Conservation (phyloP, 2,329 filamentous ascomycete species). For the Botrytis paeoniae region DNA sequence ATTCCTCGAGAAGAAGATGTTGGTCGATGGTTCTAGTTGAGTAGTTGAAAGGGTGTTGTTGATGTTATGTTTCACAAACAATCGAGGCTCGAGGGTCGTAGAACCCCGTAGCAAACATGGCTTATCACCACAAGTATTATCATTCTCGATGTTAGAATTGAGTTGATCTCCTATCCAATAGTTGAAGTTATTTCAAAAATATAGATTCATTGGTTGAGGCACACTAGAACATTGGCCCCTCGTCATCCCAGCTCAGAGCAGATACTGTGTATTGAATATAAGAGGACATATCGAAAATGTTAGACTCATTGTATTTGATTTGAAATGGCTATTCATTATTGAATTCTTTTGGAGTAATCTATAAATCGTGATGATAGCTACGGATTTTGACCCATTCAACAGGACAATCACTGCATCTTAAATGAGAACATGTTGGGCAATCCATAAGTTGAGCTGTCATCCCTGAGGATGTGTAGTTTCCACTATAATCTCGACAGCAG, state of each 20-base stretch:
- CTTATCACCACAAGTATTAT: not conserved
- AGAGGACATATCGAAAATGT: not conserved
- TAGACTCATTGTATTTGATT: too few species aligned
- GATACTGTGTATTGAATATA: not conserved
- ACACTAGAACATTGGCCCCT: not conserved
- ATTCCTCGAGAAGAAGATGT: not conserved
- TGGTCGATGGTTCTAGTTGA: not conserved
- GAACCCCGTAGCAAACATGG: not conserved
- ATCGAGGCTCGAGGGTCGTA: not conserved
- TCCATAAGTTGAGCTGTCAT: accelerated
- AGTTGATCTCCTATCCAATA: not conserved
- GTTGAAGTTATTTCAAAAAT: not conserved
- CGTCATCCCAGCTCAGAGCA: not conserved
- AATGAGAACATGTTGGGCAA: not conserved
- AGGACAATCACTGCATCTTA: not conserved
- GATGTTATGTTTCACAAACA: not conserved
- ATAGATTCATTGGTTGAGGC: not conserved
- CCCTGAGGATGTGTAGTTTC: not conserved
- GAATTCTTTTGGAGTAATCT: too few species aligned
- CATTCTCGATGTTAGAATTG: not conserved
- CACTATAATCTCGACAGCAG: not conserved
- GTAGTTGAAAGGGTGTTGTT: not conserved
- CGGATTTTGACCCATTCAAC: accelerated
- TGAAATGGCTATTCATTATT: too few species aligned
- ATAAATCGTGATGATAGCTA: not conserved